Evolutionary conservation across 2,329 filamentous ascomycete genomes (phyloP).

Genomic region (Phaeoacremonium minimum): DNA sequence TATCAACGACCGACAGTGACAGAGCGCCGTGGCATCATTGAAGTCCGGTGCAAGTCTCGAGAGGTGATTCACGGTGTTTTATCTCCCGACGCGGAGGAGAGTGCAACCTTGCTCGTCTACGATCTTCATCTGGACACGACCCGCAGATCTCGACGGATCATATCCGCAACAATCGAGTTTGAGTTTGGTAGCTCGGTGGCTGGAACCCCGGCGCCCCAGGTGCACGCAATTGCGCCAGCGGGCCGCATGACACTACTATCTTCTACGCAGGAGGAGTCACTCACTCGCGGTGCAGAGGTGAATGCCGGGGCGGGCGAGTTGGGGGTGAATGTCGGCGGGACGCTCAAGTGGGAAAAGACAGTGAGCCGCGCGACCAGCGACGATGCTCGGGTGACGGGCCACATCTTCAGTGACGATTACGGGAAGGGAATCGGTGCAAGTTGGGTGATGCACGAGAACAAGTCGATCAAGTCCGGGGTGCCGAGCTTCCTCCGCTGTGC

Average conservation of each 20-base stretch:
- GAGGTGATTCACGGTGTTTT: slow-evolving; percentile 7
- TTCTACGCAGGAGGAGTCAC: slow-evolving; percentile 4
- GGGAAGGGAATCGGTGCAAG: slow-evolving; percentile 1
- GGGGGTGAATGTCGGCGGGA: slow-evolving; percentile 1
- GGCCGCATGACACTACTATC: not conserved
- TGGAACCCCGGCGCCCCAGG: slow-evolving; percentile 8
- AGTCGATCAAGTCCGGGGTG: slow-evolving; percentile 6
- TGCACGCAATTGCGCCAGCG: not conserved
- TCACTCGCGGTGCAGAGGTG: slow-evolving; percentile 1
- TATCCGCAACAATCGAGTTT: slow-evolving; percentile 6
- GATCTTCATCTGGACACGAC: slow-evolving; percentile 4
- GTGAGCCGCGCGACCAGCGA: slow-evolving; percentile 3
- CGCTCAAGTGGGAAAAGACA: slow-evolving; percentile 5
- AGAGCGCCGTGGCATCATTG: slow-evolving; percentile 3
- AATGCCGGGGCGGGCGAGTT: not conserved
- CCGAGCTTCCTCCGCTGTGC: slow-evolving; percentile 5
- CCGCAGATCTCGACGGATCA: slow-evolving; percentile 4
- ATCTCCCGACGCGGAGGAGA: not conserved
- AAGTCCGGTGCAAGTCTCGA: slow-evolving; percentile 5
- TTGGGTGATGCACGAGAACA: slow-evolving; percentile 7
- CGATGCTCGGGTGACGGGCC: slow-evolving; percentile 7
- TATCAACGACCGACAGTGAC: slow-evolving; percentile 5
- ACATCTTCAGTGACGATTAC: slow-evolving; percentile 2
- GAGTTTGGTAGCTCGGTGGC: slow-evolving; percentile 27
- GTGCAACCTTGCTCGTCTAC: slow-evolving; percentile 6